A percentile compares a stretch with the other conserved stretches of the same genome.
Evolutionary conservation across 768 basidiomycete species (phyloP).

Genomic region (Suillus lakei): DNA sequence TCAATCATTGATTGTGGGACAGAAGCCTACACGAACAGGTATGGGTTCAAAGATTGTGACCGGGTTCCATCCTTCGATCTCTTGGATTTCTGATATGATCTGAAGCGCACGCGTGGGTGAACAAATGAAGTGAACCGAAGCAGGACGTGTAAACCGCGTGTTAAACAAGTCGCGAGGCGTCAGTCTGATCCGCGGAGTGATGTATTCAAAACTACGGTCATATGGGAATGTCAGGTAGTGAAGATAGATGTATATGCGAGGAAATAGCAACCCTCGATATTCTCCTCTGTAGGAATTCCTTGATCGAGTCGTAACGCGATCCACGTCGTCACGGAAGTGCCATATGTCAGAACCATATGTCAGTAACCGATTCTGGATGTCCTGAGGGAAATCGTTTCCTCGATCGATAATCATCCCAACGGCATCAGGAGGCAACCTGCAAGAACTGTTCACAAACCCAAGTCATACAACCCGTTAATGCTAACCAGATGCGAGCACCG

Average conservation of each 20-base stretch:
- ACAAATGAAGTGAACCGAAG: constrained; percentile 81
- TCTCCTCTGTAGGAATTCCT: constrained; percentile 80
- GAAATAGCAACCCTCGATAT: constrained; percentile 56
- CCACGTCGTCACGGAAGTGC: constrained; percentile 67
- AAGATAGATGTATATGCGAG: constrained; percentile 7
- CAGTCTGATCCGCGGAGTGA: constrained; percentile 71
- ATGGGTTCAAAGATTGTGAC: constrained; percentile 84
- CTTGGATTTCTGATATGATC: constrained; percentile 67
- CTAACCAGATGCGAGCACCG: constrained; percentile 82
- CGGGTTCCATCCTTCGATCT: constrained; percentile 64
- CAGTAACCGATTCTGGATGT: constrained; percentile 58
- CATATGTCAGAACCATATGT: constrained; percentile 78
- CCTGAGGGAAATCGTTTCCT: constrained; percentile 73
- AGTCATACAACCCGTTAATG: background rate
- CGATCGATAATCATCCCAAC: constrained; percentile 87
- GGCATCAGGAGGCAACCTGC: constrained; percentile 65
- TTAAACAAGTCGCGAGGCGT: constrained; percentile 68
- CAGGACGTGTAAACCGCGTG: constrained; percentile 55
- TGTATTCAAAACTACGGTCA: constrained; percentile 71
- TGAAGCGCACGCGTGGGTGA: constrained; percentile 72
- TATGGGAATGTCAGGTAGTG: background rate
- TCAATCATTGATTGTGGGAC: constrained; percentile 6
- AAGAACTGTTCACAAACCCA: background rate
- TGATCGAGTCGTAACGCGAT: constrained; percentile 67
- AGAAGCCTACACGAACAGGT: constrained; percentile 55